Conservation (phyloP, 2,329 filamentous ascomycete genomes). For the Thelonectria olida region DNA sequence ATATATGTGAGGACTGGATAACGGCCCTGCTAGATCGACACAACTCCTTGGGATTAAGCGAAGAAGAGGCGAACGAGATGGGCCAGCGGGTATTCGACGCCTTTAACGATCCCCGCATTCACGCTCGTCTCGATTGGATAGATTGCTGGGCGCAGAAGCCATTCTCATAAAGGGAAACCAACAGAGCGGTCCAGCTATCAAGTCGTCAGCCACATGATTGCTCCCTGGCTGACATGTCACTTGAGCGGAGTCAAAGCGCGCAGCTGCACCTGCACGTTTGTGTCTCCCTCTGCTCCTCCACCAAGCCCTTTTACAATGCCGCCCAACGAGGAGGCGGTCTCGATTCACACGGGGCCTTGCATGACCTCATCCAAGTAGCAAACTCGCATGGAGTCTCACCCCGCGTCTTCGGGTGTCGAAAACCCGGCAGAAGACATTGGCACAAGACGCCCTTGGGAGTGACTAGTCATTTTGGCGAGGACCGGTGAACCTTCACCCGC, state of each 20-base stretch:
- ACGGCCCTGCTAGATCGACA: constrained; percentile 46
- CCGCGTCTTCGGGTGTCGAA: constrained; percentile 13
- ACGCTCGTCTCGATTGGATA: constrained; percentile 48
- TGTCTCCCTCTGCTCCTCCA: constrained; percentile 7
- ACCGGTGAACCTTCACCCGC: neutral
- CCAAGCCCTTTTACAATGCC: constrained; percentile 10
- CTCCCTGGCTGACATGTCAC: constrained; percentile 14
- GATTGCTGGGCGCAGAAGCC: constrained; percentile 52
- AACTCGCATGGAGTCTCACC: constrained; percentile 27
- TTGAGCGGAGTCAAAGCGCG: constrained; percentile 20
- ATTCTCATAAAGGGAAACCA: constrained; percentile 20
- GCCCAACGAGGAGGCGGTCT: constrained; percentile 8
- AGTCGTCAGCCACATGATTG: constrained; percentile 11
- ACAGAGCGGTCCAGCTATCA: constrained; percentile 5
- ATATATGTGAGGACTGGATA: constrained; percentile 47
- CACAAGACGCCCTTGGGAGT: constrained; percentile 8
- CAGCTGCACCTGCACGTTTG: constrained; percentile 20
- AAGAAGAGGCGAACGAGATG: constrained; percentile 46
- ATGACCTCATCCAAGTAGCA: constrained; percentile 22
- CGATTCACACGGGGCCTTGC: neutral
- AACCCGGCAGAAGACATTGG: neutral
- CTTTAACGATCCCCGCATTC: constrained; percentile 45
- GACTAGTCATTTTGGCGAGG: constrained; percentile 15
- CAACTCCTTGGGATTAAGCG: constrained; percentile 44
- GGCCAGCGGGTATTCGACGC: constrained; percentile 43